Base-by-base conservation (phyloP, 2,329 filamentous ascomycete species). In the Cercospora nicotianae region DNA sequence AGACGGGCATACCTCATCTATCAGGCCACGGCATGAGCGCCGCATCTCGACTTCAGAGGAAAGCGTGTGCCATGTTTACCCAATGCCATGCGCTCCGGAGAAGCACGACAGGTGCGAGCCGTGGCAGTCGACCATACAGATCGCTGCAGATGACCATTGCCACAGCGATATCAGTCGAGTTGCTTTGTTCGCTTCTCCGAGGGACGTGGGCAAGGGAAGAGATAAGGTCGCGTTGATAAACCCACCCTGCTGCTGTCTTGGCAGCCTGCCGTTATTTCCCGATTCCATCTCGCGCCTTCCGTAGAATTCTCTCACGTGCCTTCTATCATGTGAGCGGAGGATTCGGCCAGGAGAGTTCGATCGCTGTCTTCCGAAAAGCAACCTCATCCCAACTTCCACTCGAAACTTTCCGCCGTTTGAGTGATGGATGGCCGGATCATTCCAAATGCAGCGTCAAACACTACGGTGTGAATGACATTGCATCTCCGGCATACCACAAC, bases 21-120 rank as follows among this genome's bases (percentile, higher is more conserved):
- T 68, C 66, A 65, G 53, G 69, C 69, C 66, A 64, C 65, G 66
- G 18, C 28, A 20, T 62, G 18, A 48, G 63, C 57, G 63, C 42
- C 66, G 66, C 63, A 58, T 60, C 53, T 42, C 18, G n/a, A 26
- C 55, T 23, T 30, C 9, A 36, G 23, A 65, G 66, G 48, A 30
- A 66, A 60, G n/a, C 65, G 26, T n/a, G 58, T 42, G 58, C n/a
- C 9, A 23, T 53, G 28, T 23, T 65, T 55, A 65, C 55, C 63
- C 66, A 70, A 70, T 63, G 66, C 64, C 64, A 67, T 30, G 62
- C 58, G 69, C 66, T 61, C 51, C 69, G 69, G 69, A 70, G 64
- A 70, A 70, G 69, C 64, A 68, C 53, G 42, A 63, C 48, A 60
- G 36, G 31, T 30, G 61, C 65, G 48, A 59, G 23, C n/a, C 26